phyloP scores from a whole-genome alignment of 805 yeast species.

The Brettanomyces nanus region DNA sequence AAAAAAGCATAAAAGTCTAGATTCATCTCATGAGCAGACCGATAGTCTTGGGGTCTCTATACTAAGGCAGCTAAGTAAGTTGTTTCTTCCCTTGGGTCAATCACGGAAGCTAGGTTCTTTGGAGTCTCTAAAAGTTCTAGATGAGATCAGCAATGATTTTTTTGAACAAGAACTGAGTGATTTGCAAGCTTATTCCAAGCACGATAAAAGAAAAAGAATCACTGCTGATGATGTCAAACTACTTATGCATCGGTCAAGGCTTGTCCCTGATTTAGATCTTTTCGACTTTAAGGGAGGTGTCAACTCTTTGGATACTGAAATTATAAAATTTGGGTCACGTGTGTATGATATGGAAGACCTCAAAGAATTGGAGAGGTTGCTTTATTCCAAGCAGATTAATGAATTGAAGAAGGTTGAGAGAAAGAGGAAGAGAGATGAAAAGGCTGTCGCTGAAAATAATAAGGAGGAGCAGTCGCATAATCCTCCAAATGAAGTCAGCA shows the following conservation, averaged over 20 bases:
- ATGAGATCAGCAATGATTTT: slow-evolving; percentile 28
- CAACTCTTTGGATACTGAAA: slow-evolving; percentile 1
- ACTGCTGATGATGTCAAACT: slow-evolving; percentile 28
- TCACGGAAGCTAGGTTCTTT: slow-evolving; percentile 13
- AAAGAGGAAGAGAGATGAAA: slow-evolving; percentile 5
- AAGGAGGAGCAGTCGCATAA: background rate
- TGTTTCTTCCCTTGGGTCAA: slow-evolving; percentile 11
- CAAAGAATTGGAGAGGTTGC: slow-evolving; percentile 7
- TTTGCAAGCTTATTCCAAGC: slow-evolving; percentile 27
- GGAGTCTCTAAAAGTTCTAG: slow-evolving; percentile 21
- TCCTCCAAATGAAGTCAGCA: slow-evolving; percentile 2
- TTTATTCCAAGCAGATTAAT: slow-evolving; percentile 5
- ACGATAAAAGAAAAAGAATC: slow-evolving; percentile 23
- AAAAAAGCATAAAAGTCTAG: slow-evolving; percentile 1
- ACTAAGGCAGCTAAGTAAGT: slow-evolving; percentile 10
- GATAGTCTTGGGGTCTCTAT: slow-evolving; percentile 5
- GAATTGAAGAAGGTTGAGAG: background rate
- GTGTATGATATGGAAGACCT: slow-evolving; percentile 10
- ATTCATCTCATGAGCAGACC: background rate
- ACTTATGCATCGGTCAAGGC: slow-evolving; percentile 23
- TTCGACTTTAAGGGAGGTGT: slow-evolving; percentile 7
- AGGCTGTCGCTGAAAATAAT: slow-evolving; percentile 5
- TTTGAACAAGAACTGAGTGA: slow-evolving; percentile 28
- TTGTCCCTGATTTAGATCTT: slow-evolving; percentile 13
- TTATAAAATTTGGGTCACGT: slow-evolving; percentile 7